Evolutionary conservation across 257 asterid species (phyloP), one percentile per base, ranked within the genome.

Genomic region (Buddleja alternifolia): DNA sequence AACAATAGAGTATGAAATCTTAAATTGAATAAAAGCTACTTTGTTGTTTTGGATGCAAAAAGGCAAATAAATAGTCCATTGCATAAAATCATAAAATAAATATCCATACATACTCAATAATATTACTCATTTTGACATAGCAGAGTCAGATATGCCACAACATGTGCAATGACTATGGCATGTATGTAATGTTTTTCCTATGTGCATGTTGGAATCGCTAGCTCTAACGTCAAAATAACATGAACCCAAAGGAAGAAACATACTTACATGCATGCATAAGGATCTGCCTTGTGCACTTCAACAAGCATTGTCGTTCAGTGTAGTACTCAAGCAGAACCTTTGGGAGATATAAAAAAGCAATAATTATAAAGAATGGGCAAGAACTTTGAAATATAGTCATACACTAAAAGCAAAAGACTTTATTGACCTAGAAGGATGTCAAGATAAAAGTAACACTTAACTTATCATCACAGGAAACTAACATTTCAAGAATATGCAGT

Each of bases 251-350:
- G 56, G 53, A 73, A 37, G 54, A 51, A 81, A 41, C 39, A 51
- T 23, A 81, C 97, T 81, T 76, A 93, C 99, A 80, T 39, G 99
- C 88, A 63, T 83, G 91, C 78, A 80, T 77, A 64, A 94, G 80
- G 54, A 94, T 83, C 76, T 85, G 96, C 63, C 93, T 76, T 0
- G 92, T 84, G 90, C 99, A 94, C 85, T 94, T 94, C 88, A 94
- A 73, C 75, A 94, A 75, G 77, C 97, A 89, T 69, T 94, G 96
- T 3, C 97, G 83, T 72, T 94, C 97, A 67, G 77, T 60, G 72
- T 89, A 86, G 82, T 88, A 94, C 72, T 84, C 95, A 67, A 89
- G 83, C 79, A 84, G 78, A 63, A 84, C 96, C 99, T 93, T 77
- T 64, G 34, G 34, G 5, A n/a, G 63, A 58, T 34, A 44, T 34